Base-by-base conservation (phyloP, 148 eudicot genomes). In the Camellia japonica region DNA sequence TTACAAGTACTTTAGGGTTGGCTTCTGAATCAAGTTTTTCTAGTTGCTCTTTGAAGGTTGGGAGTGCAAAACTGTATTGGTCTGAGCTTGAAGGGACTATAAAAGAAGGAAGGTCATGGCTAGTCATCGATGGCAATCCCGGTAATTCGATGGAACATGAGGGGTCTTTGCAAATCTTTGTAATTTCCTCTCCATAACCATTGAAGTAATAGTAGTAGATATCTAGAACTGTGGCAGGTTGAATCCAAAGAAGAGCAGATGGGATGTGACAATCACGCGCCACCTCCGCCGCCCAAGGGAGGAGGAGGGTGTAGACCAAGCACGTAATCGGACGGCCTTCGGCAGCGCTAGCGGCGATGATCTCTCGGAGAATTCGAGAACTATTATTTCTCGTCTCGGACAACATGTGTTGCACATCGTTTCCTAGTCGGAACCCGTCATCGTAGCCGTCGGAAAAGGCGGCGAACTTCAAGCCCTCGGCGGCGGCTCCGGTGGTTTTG, bases 271-370 rank as follows among this genome's bases (percentile, higher is more conserved):
- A 68, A 3, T 58, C 82, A 74, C 88, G 88, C 8, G 94, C 93
- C 84, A 92, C 91, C 68, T 78, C 78, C 0, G 85, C 83, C 0
- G 86, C 92, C 94, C 94, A 94, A 0, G 93, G 87, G 12, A 90
- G 80, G 8, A 90, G 72, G 7, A 85, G 80, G 0, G 90, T 84
- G 86, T 90, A 86, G 73, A 87, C 89, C 62, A 90, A 61, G 68
- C 91, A 87, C 19, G 92, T 86, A 23, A 94, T 69, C 0, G 82
- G 86, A 0, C 73, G 83, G 23, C 94, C 93, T 43, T 88, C 82
- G 3, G 38, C 78, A 1, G 78, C 73, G 13, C 88, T 83, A 18
- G 82, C 65, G 1, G 56, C 71, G 30, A 91, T 73, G 14, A 85
- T 76, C 18, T 80, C 79, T 9, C 49, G 61, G 3, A 88, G 12